Conservation (phyloP, 1,284 basidiomycete species). For the Sphagnurus paluster region DNA sequence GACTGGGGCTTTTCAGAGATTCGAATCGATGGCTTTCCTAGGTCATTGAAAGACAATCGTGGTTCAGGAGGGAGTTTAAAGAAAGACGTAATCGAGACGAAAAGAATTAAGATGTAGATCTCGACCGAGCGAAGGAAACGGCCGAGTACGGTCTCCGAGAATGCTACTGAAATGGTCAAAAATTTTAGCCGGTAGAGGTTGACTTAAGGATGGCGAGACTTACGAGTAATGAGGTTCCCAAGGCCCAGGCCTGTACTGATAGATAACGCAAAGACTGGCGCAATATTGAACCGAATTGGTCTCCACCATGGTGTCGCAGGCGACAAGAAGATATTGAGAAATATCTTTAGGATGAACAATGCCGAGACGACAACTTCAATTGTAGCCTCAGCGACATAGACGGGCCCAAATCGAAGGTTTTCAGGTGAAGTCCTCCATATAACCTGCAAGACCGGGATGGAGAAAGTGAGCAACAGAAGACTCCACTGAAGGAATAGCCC, state of each 20-base stretch:
- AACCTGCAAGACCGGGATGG: conserved; percentile 57
- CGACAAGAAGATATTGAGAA: conserved; percentile 55
- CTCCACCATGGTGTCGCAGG: conserved; percentile 39
- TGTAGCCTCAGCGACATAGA: conserved; percentile 59
- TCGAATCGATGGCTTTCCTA: conserved; percentile 2
- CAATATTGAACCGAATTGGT: conserved; percentile 49
- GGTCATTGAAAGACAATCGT: not conserved
- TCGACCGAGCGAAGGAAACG: conserved; percentile 69
- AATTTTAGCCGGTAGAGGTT: conserved; percentile 5
- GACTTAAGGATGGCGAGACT: conserved; percentile 30
- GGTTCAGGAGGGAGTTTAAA: conserved; percentile 30
- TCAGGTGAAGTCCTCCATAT: conserved; percentile 56
- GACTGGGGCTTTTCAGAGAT: conserved; percentile 7
- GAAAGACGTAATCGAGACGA: conserved; percentile 54
- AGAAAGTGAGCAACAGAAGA: conserved; percentile 43
- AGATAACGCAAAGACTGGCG: conserved; percentile 51
- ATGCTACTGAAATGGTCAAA: conserved; percentile 52
- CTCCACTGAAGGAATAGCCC: conserved; percentile 54
- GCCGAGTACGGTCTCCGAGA: conserved; percentile 69
- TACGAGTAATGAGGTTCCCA: conserved; percentile 60
- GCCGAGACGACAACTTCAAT: conserved; percentile 59
- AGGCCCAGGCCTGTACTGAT: conserved; percentile 55
- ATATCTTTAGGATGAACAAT: conserved; percentile 62
- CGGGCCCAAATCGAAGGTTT: conserved; percentile 43
- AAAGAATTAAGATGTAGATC: conserved; percentile 62